Evolutionary conservation across 495 filamentous ascomycete genomes (phyloP), one percentile per base, ranked within the genome.

Genomic region (Trichocladium uniseriatum): DNA sequence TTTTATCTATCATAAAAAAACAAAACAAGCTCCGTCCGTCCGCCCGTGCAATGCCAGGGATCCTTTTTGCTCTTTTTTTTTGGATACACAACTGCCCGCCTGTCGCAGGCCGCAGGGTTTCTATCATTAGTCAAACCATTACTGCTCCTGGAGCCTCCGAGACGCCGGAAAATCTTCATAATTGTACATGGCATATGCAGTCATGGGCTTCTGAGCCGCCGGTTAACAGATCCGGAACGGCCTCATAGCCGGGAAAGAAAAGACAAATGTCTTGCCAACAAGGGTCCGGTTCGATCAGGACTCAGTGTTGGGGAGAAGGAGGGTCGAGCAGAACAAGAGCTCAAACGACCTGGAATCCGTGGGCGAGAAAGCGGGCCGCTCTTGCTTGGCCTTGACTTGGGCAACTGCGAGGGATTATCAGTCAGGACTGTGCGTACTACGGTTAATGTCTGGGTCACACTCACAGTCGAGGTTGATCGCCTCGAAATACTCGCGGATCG

Each of bases 311-410:
- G 76, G 72, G 24, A 78, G 69, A 3, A 86, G 68, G n/a, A 84
- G 68, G 15, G 73, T 75, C 9, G 82, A 77, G 46, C 78, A 79
- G 53, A 83, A 83, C 41, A 75, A 63, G 27, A 87, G 70, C 64
- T 87, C 84, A 10, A 84, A 70, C 11, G 80, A 84, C 38, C 81
- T 75, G 4, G 80, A 82, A 55, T 88, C 75, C 2, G 69, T 71
- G 0, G 77, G 77, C 40, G 84, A 80, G 51, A 86, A 88, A 21
- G 64, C 64, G 9, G 70, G 61, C 24, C 69, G 60, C n/a, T 68
- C 59, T 35, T 68, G 67, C 34, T 68, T 71, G 3, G 58, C 58
- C 32, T 61, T 63, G 15, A 76, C 54, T 19, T 67, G 61, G 29
- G 50, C 56, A 28, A 62, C 69, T 72, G 27, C 0, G 40, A 43